Base-by-base conservation (phyloP, 1,139 yeast species). In the Taphrina pruni region DNA sequence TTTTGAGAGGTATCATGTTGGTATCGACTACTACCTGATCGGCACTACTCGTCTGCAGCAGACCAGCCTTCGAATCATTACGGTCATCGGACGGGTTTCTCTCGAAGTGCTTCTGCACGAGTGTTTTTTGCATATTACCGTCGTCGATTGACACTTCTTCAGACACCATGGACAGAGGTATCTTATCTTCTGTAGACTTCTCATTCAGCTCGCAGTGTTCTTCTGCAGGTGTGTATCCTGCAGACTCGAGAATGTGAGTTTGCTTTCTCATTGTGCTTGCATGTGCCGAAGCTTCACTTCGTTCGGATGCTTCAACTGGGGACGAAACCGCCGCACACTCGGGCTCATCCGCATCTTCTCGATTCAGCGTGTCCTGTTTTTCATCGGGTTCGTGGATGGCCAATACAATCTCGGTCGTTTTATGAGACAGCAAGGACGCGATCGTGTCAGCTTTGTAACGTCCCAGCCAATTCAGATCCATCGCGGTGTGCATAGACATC, bases 391-490 rank as follows among this genome's bases (percentile, higher is more conserved):
- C 43, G 11, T 9, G 14, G 14, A 12, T 45, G 17, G 2, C 12
- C 20, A n/a, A 2, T 17, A 12, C 20, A 12, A 17, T 12, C 9
- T n/a, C 48, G 8, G 48, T n/a, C 20, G 20, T 45, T 6, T 45
- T 20, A 45, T n/a, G 48, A 14, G 48, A 45, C 48, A 45, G 20
- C 36, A 36, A 46, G 41, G 32, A 38, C 52, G 54, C 39, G 41
- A 45, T 20, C 54, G 36, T n/a, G 8, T 50, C 54, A 9, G 32
- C 35, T 26, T 21, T 50, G 12, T 60, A 60, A 26, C 39, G 39
- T 14, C 17, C 20, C 8, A 64, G 46, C 67, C 67, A 64, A 14
- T 64, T 55, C 14, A 64, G 21, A 20, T 64, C 67, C 41, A 46
- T 36, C 14, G 67, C 55, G 20, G 55, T 61, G 21, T 48, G 45